Evolutionary conservation across 345 rosid genomes (phyloP).

Genomic region (Aegle marmelos): DNA sequence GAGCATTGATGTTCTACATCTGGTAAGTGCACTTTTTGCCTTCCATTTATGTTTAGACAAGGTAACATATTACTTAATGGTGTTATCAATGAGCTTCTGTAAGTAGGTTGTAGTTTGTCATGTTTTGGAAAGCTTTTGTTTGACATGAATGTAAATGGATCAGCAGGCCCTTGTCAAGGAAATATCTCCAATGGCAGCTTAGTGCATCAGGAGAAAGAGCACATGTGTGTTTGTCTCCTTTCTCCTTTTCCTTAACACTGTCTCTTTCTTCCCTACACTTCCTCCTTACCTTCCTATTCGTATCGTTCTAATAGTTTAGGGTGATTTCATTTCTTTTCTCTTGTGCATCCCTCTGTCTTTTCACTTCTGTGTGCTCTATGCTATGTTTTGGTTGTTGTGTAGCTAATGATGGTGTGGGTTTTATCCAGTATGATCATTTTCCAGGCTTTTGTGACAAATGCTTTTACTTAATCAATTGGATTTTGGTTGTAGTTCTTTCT

Average conservation of each 20-base stretch:
- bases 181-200: constrained; percentile 99
- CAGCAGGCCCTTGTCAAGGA: constrained; percentile 99
- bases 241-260: constrained; percentile 97
- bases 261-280: constrained; percentile 87
- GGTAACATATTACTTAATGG: constrained; percentile 37
- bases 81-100: constrained; percentile 42
- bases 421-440: not conserved
- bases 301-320: constrained; percentile 41
- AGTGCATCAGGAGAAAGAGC: constrained; percentile 98
- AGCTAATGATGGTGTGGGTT: not conserved
- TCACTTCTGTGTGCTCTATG: constrained; percentile 26
- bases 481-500: constrained; percentile 1
- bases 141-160: constrained; percentile 97
- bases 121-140: constrained; percentile 61
- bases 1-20: constrained; percentile 96
- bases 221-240: constrained; percentile 99
- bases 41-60: constrained; percentile 28
- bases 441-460: not conserved
- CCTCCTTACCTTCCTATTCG: constrained; percentile 70
- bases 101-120: constrained; percentile 71
- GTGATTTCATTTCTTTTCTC: constrained; percentile 27
- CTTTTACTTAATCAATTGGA: not conserved
- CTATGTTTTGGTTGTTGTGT: constrained; percentile 9
- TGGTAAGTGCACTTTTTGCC: constrained; percentile 57
- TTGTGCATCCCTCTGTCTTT: constrained; percentile 24